Base-by-base conservation (phyloP, 164 flowering plant species). In the Aristolochia fimbriata region DNA sequence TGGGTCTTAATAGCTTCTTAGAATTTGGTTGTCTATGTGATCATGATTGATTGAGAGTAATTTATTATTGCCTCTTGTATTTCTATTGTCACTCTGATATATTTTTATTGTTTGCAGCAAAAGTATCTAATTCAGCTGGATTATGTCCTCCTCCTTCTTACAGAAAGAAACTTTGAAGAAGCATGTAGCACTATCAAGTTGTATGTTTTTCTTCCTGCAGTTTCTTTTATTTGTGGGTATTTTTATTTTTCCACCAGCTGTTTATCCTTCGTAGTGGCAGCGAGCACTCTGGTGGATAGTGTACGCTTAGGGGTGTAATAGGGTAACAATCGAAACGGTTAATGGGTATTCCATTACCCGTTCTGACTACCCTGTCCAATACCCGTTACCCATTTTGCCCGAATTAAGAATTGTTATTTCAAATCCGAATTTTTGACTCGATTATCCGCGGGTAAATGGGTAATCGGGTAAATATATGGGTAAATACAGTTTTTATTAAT, bases 81-180 rank as follows among this genome's bases (percentile, higher is more conserved):
- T 25, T 53, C 25, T 54, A 11, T 15, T 56, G n/a, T 30, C 21
- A 15, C 20, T 30, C 59, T 56, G 1, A 54, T 15, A 27, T 15
- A 2, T 22, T 27, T 56, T 30, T 13, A 56, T 17, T 16, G 43
- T 37, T 55, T 27, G 64, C 83, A 85, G 95, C 78, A 73, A 49
- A 80, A 73, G 22, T 72, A 65, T 67, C 55, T 58, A 30, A 78
- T 85, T 58, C 78, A 76, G 46, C 54, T 77, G 67, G 87, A 87
- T 67, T 73, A 24, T 55, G 74, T 80, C 47, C 61, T 79, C 58
- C 74, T 68, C 56, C 70, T 66, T 65, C 75, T 85, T 62, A 60
- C 58, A 47, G 68, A 61, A 63, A 86, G 83, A 63, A 63, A 70
- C 56, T 23, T 64, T 50, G 71, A 64, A 21, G 81, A 75, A 16